These are phyloP conservation scores for Candida tallmaniae DNA, from an alignment of 805 yeast species.

Conservation along the genomic window DNA sequence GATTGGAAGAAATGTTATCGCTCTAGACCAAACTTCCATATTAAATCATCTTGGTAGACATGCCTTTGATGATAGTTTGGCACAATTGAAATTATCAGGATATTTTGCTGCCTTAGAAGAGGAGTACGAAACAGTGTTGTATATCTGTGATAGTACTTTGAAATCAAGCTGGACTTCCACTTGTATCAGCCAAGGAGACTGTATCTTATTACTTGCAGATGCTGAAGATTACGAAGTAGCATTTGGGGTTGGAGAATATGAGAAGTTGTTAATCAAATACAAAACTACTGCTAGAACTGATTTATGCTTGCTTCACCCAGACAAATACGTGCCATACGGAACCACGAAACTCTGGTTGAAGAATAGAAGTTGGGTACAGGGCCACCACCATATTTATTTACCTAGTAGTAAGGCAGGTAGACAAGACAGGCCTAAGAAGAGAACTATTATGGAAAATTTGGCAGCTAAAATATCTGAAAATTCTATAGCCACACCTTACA, in stretches of 20 bases:
- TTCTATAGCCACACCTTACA: slow-evolving; percentile 21
- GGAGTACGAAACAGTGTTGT: slow-evolving; percentile 78
- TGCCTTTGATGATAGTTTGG: slow-evolving; percentile 81
- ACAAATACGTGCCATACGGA: slow-evolving; percentile 78
- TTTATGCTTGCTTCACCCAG: slow-evolving; percentile 77
- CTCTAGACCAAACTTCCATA: slow-evolving; percentile 79
- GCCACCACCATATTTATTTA: slow-evolving; percentile 90
- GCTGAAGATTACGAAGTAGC: slow-evolving; percentile 55
- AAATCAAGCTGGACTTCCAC: slow-evolving; percentile 88
- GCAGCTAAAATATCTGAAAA: slow-evolving; percentile 31
- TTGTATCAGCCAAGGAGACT: slow-evolving; percentile 92
- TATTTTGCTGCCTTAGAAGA: slow-evolving; percentile 90
- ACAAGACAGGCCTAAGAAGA: slow-evolving; percentile 8
- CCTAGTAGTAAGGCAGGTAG: slow-evolving; percentile 20
- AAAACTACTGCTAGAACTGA: slow-evolving; percentile 88
- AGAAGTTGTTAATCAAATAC: slow-evolving; percentile 64
- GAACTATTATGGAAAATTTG: slow-evolving; percentile 25
- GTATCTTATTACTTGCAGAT: slow-evolving; percentile 84
- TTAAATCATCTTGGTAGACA: slow-evolving; percentile 80
- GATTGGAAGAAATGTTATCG: slow-evolving; percentile 69
- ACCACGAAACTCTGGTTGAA: slow-evolving; percentile 81
- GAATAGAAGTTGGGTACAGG: slow-evolving; percentile 83
- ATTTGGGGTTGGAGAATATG: slow-evolving; percentile 82
- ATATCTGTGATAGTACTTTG: slow-evolving; percentile 80
- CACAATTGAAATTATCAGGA: slow-evolving; percentile 81